Evolutionary conservation across 108 stramenopile genomes (phyloP).

Genomic region (Pseudonitzschia delicatissima): DNA sequence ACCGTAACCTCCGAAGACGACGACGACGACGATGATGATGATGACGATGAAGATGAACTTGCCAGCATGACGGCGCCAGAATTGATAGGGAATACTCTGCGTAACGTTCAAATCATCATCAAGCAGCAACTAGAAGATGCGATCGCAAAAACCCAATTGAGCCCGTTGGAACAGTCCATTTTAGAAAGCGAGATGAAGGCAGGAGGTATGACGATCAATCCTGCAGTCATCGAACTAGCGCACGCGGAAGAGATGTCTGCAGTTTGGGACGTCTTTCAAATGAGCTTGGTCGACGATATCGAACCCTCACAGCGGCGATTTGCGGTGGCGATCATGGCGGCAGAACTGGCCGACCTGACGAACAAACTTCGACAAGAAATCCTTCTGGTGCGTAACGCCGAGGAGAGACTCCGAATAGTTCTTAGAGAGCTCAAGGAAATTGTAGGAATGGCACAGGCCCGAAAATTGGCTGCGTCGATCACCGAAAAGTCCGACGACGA

Average conservation of each 20-base stretch:
- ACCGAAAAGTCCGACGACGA: conserved; percentile 49
- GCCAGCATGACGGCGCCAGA: conserved; percentile 27
- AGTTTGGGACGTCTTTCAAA: conserved; percentile 55
- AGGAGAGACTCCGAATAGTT: conserved; percentile 59
- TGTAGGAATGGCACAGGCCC: conserved; percentile 52
- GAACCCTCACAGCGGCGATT: conserved; percentile 42
- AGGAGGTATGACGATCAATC: conserved; percentile 5
- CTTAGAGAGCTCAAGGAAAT: conserved; percentile 43
- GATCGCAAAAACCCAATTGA: conserved; percentile 29
- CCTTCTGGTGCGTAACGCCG: conserved; percentile 44
- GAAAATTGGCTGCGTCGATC: conserved; percentile 51
- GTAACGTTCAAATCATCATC: conserved; percentile 26
- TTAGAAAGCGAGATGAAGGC: conserved; percentile 32
- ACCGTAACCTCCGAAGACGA: background rate
- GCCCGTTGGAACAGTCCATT: conserved; percentile 73
- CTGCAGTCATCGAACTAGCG: conserved; percentile 34
- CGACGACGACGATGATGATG: conserved; percentile 49
- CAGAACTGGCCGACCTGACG: conserved; percentile 62
- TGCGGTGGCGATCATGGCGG: conserved; percentile 72
- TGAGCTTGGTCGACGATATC: conserved; percentile 57
- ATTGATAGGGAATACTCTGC: conserved; percentile 45
- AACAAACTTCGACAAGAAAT: conserved; percentile 49
- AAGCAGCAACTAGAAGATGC: conserved; percentile 46
- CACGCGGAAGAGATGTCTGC: conserved; percentile 70
- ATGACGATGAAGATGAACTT: conserved; percentile 51